Conservation (phyloP, 2,329 filamentous ascomycete species). For the Nothophaeocryptopus gaeumannii region DNA sequence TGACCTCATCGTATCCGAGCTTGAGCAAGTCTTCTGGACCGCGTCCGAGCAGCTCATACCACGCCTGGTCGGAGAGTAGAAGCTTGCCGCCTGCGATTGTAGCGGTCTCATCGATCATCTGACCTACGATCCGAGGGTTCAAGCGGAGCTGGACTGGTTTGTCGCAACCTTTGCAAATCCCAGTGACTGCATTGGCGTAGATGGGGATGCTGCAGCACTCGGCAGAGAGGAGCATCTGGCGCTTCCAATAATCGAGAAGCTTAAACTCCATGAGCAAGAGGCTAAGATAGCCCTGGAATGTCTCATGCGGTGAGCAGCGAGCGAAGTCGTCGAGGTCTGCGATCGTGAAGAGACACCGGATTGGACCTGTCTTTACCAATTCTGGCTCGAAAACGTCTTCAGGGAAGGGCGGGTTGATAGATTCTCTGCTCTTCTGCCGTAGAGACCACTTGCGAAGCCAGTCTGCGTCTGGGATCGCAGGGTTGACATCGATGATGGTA, state of each 20-base stretch:
- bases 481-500: slow-evolving; percentile 56
- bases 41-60: slow-evolving; percentile 51
- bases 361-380: slow-evolving; percentile 19
- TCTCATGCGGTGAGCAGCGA: slow-evolving; percentile 36
- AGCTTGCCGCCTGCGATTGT: slow-evolving; percentile 52
- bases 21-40: slow-evolving; percentile 44
- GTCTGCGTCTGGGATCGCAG: slow-evolving; percentile 51
- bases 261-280: slow-evolving; percentile 44
- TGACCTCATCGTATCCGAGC: slow-evolving; percentile 41
- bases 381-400: slow-evolving; percentile 33
- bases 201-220: slow-evolving; percentile 55
- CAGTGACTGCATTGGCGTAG: slow-evolving; percentile 49
- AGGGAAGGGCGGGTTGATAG: slow-evolving; percentile 50
- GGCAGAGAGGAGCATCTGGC: slow-evolving; percentile 46
- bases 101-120: slow-evolving; percentile 56
- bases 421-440: slow-evolving; percentile 49
- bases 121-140: slow-evolving; percentile 45
- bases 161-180: slow-evolving; percentile 43
- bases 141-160: slow-evolving; percentile 37
- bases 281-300: slow-evolving; percentile 45
- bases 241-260: slow-evolving; percentile 40
- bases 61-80: slow-evolving; percentile 53
- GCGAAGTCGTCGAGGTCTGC: slow-evolving; percentile 46
- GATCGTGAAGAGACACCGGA: slow-evolving; percentile 42
- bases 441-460: slow-evolving; percentile 54